Conservation (phyloP, 192 early-diverging fungal species). For the Rhizoclosmatium sp. region DNA sequence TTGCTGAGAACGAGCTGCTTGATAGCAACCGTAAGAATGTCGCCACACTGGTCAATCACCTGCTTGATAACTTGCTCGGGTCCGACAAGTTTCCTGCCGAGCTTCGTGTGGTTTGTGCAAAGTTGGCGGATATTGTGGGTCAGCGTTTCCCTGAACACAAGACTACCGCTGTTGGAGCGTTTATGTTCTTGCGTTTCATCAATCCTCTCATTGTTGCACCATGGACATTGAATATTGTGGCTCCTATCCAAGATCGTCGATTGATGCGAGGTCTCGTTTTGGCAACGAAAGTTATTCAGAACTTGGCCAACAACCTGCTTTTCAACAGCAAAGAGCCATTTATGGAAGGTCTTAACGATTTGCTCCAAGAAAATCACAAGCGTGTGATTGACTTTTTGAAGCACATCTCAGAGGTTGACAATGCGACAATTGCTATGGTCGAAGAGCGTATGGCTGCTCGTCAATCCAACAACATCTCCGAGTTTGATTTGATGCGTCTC, state of each 20-base stretch:
- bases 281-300: constrained; percentile 95
- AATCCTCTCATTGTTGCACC: constrained; percentile 96
- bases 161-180: constrained; percentile 89
- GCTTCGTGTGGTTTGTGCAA: constrained; percentile 84
- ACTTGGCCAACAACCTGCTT: constrained; percentile 92
- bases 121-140: constrained; percentile 78
- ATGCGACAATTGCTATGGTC: background rate
- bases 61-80: constrained; percentile 86
- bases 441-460: background rate
- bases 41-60: constrained; percentile 72
- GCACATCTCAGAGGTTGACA: constrained; percentile 67
- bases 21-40: constrained; percentile 82
- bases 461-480: constrained; percentile 24
- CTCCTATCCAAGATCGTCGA: constrained; percentile 69
- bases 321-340: constrained; percentile 96
- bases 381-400: constrained; percentile 82
- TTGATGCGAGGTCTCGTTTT: constrained; percentile 87
- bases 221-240: constrained; percentile 79
- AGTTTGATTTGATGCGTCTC: constrained; percentile 46
- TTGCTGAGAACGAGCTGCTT: constrained; percentile 70
- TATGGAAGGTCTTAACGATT: constrained; percentile 92
- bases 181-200: constrained; percentile 95
- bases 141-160: constrained; percentile 85
- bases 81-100: constrained; percentile 70
- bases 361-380: constrained; percentile 82